phyloP scores from a whole-genome alignment of 495 filamentous ascomycete species.

The Stereocaulon alpinum region DNA sequence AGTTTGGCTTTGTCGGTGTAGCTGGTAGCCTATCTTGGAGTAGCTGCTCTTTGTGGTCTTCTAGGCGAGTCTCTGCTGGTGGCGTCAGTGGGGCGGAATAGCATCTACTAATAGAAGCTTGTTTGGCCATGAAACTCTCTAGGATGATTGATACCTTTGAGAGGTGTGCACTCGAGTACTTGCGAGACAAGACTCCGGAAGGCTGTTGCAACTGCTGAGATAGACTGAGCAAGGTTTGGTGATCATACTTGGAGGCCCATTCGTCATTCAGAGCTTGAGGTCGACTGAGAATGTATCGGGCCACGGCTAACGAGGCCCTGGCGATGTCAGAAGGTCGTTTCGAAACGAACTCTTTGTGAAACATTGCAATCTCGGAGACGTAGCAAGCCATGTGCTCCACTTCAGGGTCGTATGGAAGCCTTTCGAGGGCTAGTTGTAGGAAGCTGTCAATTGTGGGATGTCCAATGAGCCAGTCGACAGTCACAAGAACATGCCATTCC shows the following conservation, averaged over 20 bases:
- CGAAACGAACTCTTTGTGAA: slow-evolving; percentile 92
- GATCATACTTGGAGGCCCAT: slow-evolving; percentile 76
- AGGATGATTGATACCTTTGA: slow-evolving; percentile 73
- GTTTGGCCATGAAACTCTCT: slow-evolving; percentile 75
- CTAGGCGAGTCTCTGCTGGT: slow-evolving; percentile 48
- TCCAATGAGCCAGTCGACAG: slow-evolving; percentile 91
- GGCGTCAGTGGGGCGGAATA: slow-evolving; percentile 54
- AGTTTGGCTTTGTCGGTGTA: slow-evolving; percentile 77
- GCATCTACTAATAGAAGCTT: slow-evolving; percentile 59
- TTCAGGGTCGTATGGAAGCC: slow-evolving; percentile 60
- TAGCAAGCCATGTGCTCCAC: slow-evolving; percentile 92
- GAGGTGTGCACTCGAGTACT: slow-evolving; percentile 74
- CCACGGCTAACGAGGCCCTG: slow-evolving; percentile 71
- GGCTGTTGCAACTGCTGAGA: slow-evolving; percentile 83
- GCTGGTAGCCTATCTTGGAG: slow-evolving; percentile 45
- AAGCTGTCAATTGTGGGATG: slow-evolving; percentile 94
- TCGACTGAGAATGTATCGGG: slow-evolving; percentile 74
- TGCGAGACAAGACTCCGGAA: slow-evolving; percentile 73
- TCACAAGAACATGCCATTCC: slow-evolving; percentile 99
- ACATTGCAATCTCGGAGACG: slow-evolving; percentile 86
- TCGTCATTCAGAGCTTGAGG: slow-evolving; percentile 62
- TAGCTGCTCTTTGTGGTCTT: slow-evolving; percentile 42
- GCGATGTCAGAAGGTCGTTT: slow-evolving; percentile 84
- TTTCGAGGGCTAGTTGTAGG: slow-evolving; percentile 62
- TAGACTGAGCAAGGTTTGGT: slow-evolving; percentile 62